A percentile compares a stretch with the other conserved stretches of the same genome.
Evolutionary conservation across 2,329 filamentous ascomycete species (phyloP).

Genomic region (Aspergillus sergii): DNA sequence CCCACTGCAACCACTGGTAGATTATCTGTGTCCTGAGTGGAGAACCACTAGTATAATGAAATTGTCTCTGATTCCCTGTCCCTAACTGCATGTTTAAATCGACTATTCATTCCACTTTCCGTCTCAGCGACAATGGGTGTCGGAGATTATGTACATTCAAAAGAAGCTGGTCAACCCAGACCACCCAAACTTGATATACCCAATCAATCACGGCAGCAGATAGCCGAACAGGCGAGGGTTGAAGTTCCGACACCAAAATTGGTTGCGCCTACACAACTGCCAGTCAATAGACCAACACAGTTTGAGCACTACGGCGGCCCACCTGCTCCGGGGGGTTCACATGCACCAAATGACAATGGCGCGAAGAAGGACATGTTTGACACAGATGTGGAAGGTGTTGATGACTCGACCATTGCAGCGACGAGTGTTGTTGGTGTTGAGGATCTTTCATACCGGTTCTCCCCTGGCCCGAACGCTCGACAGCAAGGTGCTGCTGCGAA

Average conservation of each 20-base stretch:
- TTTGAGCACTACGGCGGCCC: slow-evolving; percentile 20
- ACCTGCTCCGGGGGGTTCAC: slow-evolving; percentile 9
- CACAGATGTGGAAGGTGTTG: slow-evolving; percentile 47
- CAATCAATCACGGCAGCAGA: slow-evolving; percentile 32
- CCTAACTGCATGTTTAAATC: not conserved
- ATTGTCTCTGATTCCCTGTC: not conserved
- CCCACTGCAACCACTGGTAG: slow-evolving; percentile 2
- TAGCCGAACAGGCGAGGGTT: slow-evolving; percentile 39
- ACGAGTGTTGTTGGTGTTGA: slow-evolving; percentile 42
- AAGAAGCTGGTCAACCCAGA: slow-evolving; percentile 35
- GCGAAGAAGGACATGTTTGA: slow-evolving; percentile 41
- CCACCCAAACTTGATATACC: slow-evolving; percentile 24
- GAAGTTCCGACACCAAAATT: slow-evolving; percentile 34
- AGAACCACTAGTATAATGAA: slow-evolving; percentile 1
- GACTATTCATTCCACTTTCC: not conserved
- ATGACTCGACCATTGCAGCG: slow-evolving; percentile 46
- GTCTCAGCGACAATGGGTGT: slow-evolving; percentile 38
- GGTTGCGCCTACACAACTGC: slow-evolving; percentile 20
- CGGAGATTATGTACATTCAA: slow-evolving; percentile 46
- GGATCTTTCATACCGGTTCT: slow-evolving; percentile 29
- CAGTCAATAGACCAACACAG: slow-evolving; percentile 20
- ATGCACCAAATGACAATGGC: slow-evolving; percentile 18
- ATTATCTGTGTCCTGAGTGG: not conserved
- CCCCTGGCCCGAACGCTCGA: slow-evolving; percentile 22
- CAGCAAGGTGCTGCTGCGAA: slow-evolving; percentile 24